Conservation (phyloP, 495 filamentous ascomycete genomes). For the Podospora pseudocomata region DNA sequence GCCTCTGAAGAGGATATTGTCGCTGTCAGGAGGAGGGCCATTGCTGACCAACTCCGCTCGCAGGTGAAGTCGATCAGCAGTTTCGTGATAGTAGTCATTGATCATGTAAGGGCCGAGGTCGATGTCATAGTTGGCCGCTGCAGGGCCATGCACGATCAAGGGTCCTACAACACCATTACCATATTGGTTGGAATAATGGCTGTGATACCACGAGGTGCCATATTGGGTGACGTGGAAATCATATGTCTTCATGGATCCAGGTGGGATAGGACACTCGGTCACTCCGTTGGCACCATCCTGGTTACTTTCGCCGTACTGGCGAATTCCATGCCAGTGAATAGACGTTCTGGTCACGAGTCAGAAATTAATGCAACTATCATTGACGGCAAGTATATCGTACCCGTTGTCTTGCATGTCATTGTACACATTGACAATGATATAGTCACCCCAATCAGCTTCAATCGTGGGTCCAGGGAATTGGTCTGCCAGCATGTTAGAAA, state of each 20-base stretch:
- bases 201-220: constrained; percentile 60
- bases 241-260: constrained; percentile 35
- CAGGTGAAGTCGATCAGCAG: constrained; percentile 27
- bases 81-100: constrained; percentile 47
- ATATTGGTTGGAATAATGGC: constrained; percentile 56
- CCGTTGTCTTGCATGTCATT: constrained; percentile 49
- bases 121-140: constrained; percentile 49
- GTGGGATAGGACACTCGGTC: constrained; percentile 49
- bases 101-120: constrained; percentile 50
- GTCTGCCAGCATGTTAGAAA: constrained; percentile 12
- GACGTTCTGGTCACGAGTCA: constrained; percentile 27
- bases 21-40: constrained; percentile 27
- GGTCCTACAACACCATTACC: constrained; percentile 49
- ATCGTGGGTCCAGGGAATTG: constrained; percentile 30
- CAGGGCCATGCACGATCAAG: constrained; percentile 48
- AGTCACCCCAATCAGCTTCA: constrained; percentile 55
- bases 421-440: constrained; percentile 52
- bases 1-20: constrained; percentile 38
- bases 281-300: constrained; percentile 46
- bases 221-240: constrained; percentile 39
- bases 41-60: constrained; percentile 19
- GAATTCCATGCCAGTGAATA: constrained; percentile 56
- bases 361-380: not conserved
- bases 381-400: constrained; percentile 6
- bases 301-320: constrained; percentile 29